Evolutionary conservation across 2,329 filamentous ascomycete genomes (phyloP).

Genomic region (Hypomyces perniciosus): DNA sequence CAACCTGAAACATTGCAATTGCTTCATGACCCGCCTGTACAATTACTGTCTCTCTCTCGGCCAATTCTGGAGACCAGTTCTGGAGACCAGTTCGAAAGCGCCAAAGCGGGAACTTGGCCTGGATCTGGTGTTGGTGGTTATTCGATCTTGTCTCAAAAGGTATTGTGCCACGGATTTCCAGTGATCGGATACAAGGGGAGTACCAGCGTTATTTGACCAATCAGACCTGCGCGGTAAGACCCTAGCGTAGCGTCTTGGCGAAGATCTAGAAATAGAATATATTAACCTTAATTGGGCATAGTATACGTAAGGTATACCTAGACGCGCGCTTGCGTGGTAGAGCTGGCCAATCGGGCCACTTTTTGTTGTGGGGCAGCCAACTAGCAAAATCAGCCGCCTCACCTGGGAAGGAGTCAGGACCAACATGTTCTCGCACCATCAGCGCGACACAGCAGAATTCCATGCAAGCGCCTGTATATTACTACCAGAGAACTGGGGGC

Average conservation of each 20-base stretch:
- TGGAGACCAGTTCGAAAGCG: neutral
- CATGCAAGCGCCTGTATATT: slow-evolving; percentile 8
- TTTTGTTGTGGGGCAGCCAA: too few species aligned
- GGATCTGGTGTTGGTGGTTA: slow-evolving; percentile 1
- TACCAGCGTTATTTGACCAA: slow-evolving; percentile 7
- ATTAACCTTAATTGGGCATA: neutral
- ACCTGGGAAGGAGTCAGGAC: too few species aligned
- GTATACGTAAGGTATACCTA: neutral
- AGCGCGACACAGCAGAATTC: slow-evolving; percentile 7
- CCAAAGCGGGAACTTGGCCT: neutral
- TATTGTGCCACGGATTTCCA: neutral
- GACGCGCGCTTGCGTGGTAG: slow-evolving; percentile 14
- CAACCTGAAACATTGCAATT: slow-evolving; percentile 7
- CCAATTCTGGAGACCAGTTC: slow-evolving; percentile 3
- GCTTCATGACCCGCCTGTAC: neutral
- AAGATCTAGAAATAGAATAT: slow-evolving; percentile 6
- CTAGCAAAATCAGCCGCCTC: too few species aligned
- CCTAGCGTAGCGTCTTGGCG: slow-evolving; percentile 9
- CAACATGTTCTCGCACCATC: neutral
- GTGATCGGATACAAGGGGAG: neutral
- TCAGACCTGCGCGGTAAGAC: slow-evolving; percentile 13
- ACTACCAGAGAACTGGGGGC: neutral
- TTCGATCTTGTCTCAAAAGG: neutral
- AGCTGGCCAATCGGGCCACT: neutral
- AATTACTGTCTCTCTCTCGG: neutral